Conservation (phyloP, 108 stramenopile genomes). For the Pelagomonas calceolata region DNA sequence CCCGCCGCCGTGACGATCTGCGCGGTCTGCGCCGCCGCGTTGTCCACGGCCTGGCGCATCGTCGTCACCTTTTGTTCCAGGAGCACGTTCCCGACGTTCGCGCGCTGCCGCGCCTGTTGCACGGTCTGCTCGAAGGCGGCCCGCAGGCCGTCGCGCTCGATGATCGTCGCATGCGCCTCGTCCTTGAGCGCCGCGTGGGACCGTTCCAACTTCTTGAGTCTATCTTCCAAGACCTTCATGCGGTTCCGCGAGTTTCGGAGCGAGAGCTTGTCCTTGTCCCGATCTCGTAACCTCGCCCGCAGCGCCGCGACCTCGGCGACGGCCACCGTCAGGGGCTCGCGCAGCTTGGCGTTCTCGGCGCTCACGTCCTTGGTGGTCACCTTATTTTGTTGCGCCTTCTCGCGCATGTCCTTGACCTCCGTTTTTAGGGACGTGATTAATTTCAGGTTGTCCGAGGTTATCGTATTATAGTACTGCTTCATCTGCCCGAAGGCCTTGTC, state of each 20-base stretch:
- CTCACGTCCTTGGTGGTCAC: constrained; percentile 41
- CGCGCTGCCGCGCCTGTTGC: constrained; percentile 27
- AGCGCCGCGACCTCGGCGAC: constrained; percentile 43
- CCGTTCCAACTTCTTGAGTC: constrained; percentile 15
- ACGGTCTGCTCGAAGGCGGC: constrained; percentile 39
- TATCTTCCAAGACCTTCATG: constrained; percentile 22
- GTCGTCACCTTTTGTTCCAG: constrained; percentile 34
- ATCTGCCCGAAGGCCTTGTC: constrained; percentile 43
- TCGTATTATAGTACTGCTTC: constrained; percentile 57
- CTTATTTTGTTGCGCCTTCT: constrained; percentile 42
- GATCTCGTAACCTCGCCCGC: constrained; percentile 32
- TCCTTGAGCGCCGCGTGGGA: constrained; percentile 22
- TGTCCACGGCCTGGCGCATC: constrained; percentile 25
- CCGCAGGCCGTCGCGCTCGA: constrained; percentile 41
- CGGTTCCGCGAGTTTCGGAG: constrained; percentile 37
- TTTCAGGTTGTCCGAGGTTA: constrained; percentile 45
- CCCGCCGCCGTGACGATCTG: constrained; percentile 26
- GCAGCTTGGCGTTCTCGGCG: constrained; percentile 44
- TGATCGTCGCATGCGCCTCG: constrained; percentile 17
- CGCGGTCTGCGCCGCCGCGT: constrained; percentile 24
- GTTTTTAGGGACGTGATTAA: constrained; percentile 31
- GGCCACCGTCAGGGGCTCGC: constrained; percentile 40
- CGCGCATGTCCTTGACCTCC: constrained; percentile 39
- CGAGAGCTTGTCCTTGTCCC: constrained; percentile 40
- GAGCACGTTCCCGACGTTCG: constrained; percentile 30